Evolutionary conservation across 192 early-diverging fungal genomes (phyloP), one percentile per base, ranked within the genome.

Genomic region (Linnemannia zychae): DNA sequence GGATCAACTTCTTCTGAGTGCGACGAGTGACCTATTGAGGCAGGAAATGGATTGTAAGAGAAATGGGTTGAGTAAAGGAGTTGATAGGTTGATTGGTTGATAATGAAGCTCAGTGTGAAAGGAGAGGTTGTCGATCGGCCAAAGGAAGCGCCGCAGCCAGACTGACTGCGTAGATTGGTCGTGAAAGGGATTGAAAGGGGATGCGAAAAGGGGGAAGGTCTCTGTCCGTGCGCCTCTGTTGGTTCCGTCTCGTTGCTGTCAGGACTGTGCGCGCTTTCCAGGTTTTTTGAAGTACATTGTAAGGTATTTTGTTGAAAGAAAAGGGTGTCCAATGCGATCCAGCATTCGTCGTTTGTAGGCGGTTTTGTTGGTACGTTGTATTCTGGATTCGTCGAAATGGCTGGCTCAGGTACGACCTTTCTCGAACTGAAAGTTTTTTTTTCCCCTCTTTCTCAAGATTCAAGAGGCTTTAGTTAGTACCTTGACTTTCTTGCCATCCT

Each of bases 401-500:
- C 48, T 50, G 11, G 37, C 44, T 37, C 31, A 69, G 66, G 49
- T 44, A 52, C 66, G 34, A 31, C 28, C 57, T 24, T 28, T 28
- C 24, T 13, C 24, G 24, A 15, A 63, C 9, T 63, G 28, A 31
- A 63, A 63, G 28, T 63, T 31, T 63, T 63, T 60, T 28, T 48
- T 31, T n/a, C n/a, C n/a, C n/a, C n/a, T n/a, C n/a, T 40, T 60
- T 16, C 67, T 22, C 76, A 16, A 60, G 53, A 72, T 68, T 71
- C 50, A 72, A 60, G 15, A 38, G n/a, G 18, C 5, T 49, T 15
- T 70, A 46, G 57, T 38, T 67, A 53, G 38, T 90, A 94, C 93
- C 89, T 96, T 97, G 67, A 98, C 96, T 89, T 94, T 96, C 85
- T 97, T 95, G 82, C 97, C 97, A 63, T 97, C 95, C 34, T 96